Percentiles rank a stretch among this genome's conserved stretches.
phyloP scores from a whole-genome alignment of 1,139 yeast species.

The Protomyces macrosporus region DNA sequence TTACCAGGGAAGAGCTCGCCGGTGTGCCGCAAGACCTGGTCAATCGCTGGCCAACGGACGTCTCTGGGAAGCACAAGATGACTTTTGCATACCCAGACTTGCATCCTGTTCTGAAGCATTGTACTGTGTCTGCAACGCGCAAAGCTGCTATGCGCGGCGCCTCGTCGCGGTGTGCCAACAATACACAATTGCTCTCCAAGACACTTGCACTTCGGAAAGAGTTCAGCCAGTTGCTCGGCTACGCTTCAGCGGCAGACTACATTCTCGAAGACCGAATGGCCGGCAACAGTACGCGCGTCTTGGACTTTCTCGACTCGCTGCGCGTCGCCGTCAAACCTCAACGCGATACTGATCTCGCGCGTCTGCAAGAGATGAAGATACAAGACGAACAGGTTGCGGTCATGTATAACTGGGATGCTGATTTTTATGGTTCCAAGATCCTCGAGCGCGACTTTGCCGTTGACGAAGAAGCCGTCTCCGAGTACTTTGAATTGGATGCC shows the following conservation, averaged over 20 bases:
- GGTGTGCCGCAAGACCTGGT: constrained; percentile 70
- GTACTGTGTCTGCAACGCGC: constrained; percentile 59
- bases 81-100: constrained; percentile 78
- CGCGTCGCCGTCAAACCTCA: constrained; percentile 52
- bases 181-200: constrained; percentile 54
- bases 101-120: constrained; percentile 68
- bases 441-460: constrained; percentile 65
- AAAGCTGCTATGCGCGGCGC: constrained; percentile 60
- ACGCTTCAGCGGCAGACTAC: constrained; percentile 60
- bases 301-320: constrained; percentile 58
- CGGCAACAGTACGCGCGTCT: constrained; percentile 55
- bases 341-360: constrained; percentile 52
- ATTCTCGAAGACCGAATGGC: constrained; percentile 76
- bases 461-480: constrained; percentile 64
- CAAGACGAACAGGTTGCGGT: constrained; percentile 44
- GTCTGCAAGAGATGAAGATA: constrained; percentile 51
- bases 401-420: constrained; percentile 69
- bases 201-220: constrained; percentile 58
- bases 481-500: constrained; percentile 68
- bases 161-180: constrained; percentile 57
- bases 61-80: constrained; percentile 53
- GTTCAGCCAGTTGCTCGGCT: constrained; percentile 61
- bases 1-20: constrained; percentile 58
- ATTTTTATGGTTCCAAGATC: constrained; percentile 58
- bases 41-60: constrained; percentile 39